These are phyloP conservation scores for Lactarius quietus DNA, from an alignment of 768 basidiomycete species.

Conservation along the genomic window DNA sequence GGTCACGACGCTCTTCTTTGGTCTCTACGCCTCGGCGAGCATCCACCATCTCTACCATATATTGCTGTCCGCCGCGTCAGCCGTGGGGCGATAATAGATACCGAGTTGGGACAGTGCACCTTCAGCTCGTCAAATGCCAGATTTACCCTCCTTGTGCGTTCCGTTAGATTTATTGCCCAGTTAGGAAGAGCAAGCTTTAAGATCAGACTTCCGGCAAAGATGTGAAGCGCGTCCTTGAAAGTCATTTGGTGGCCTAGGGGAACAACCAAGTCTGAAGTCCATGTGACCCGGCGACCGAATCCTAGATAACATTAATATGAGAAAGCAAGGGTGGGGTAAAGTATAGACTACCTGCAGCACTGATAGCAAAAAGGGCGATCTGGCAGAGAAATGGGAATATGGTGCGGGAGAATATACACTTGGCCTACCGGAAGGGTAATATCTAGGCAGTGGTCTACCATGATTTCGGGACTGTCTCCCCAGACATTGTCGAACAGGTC, in stretches of 20 bases:
- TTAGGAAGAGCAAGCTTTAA: constrained; percentile 40
- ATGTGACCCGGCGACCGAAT: constrained; percentile 50
- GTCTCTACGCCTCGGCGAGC: constrained; percentile 18
- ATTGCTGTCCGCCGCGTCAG: constrained; percentile 20
- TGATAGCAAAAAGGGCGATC: constrained; percentile 56
- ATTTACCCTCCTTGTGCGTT: constrained; percentile 33
- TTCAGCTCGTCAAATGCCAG: constrained; percentile 44
- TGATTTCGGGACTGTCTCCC: constrained; percentile 39
- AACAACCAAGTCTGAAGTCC: constrained; percentile 41
- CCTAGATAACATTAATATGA: constrained; percentile 27
- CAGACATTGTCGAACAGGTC: constrained; percentile 43
- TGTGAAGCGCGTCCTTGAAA: constrained; percentile 48
- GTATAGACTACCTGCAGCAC: constrained; percentile 39
- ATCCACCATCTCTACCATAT: constrained; percentile 32
- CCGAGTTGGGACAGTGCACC: constrained; percentile 29
- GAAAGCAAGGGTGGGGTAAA: not conserved
- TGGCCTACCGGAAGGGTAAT: constrained; percentile 49
- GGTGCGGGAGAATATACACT: too few species aligned
- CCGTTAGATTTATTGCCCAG: constrained; percentile 39
- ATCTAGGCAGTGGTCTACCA: constrained; percentile 45
- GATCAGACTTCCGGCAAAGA: constrained; percentile 39
- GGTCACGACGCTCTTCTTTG: constrained; percentile 27
- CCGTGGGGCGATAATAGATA: not conserved
- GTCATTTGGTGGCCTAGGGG: constrained; percentile 45
- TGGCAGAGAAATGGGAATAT: constrained; percentile 24